Evolutionary conservation across 805 yeast species (phyloP), one percentile per base, ranked within the genome.

Genomic region (Candida qinlingensis): DNA sequence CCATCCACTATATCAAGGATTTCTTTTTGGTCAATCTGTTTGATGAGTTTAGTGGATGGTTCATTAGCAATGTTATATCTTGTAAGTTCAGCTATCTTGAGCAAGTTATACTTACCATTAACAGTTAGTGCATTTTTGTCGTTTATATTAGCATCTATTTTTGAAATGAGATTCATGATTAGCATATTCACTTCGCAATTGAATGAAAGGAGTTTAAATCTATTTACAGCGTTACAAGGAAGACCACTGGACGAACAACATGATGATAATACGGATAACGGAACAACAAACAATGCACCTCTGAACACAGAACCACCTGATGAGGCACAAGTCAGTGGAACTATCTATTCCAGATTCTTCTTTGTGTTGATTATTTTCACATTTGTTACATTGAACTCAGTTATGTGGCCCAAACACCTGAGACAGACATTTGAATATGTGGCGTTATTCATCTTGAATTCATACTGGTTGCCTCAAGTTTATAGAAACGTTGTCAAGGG

Each of bases 401-500:
- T 74, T 2, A 63, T 78, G 41, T 87, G 94, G 95, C 82, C 90
- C 38, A 71, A 71, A 25, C 67, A 62, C 19, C 67, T 77, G 37
- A 68, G 96, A 47, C 64, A 63, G 29, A 55, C 70, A 1, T 78
- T 83, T 58, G 96, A 89, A 60, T 80, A 76, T 48, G 45, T 75
- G 5, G 66, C 77, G 2, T 62, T 84, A 8, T 51, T 81, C 2
- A 44, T 73, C 1, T 56, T 84, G 30, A 85, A 81, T 62, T 85
- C 96, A 1, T 83, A 78, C 56, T 90, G 97, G 97, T 55, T 87
- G 12, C 97, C 97, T 2, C 98, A 91, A 64, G 83, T 87, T 39
- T 82, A 81, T 56, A 74, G 97, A 62, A 88, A 89, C 61, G 78
- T 83, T 3, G 63, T 82, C 30, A 75, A 87, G 45, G 92, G 91